These are phyloP conservation scores for Mortierella sp. DNA, from an alignment of 371 early-diverging fungal genomes.

Conservation along the genomic window DNA sequence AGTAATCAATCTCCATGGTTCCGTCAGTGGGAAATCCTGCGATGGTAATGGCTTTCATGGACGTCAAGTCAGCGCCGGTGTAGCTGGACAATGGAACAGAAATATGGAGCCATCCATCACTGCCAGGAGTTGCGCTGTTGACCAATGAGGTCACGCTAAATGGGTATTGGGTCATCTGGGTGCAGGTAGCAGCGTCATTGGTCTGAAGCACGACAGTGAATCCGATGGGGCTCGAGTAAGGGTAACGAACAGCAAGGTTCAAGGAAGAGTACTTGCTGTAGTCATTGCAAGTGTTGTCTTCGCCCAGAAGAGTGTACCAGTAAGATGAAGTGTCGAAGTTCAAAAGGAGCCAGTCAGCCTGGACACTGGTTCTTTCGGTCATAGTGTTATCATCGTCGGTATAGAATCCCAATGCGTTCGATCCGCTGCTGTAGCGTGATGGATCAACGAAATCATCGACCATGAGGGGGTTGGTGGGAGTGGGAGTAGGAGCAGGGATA, in stretches of 20 bases:
- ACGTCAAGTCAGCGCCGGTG: background rate
- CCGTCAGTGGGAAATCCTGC: no score
- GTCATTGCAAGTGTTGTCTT: background rate
- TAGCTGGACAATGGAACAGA: background rate
- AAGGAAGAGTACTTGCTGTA: background rate
- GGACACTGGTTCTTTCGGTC: background rate
- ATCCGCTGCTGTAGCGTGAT: background rate
- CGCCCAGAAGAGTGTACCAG: background rate
- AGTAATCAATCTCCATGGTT: no score
- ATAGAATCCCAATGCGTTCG: background rate
- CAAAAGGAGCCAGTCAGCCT: slow-evolving; percentile 5
- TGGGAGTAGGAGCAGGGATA: background rate
- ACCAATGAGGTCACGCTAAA: background rate
- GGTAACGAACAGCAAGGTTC: background rate
- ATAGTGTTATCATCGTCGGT: background rate
- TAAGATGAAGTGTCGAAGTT: background rate
- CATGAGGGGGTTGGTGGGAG: background rate
- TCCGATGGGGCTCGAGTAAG: background rate
- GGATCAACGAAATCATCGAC: background rate
- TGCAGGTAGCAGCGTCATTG: background rate
- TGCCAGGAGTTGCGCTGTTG: background rate
- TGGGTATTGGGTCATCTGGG: background rate
- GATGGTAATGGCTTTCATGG: background rate
- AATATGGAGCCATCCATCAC: slow-evolving; percentile 1
- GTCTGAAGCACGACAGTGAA: background rate